Conservation (phyloP, 2,329 filamentous ascomycete species). For the Zymoseptoria ardabiliae region DNA sequence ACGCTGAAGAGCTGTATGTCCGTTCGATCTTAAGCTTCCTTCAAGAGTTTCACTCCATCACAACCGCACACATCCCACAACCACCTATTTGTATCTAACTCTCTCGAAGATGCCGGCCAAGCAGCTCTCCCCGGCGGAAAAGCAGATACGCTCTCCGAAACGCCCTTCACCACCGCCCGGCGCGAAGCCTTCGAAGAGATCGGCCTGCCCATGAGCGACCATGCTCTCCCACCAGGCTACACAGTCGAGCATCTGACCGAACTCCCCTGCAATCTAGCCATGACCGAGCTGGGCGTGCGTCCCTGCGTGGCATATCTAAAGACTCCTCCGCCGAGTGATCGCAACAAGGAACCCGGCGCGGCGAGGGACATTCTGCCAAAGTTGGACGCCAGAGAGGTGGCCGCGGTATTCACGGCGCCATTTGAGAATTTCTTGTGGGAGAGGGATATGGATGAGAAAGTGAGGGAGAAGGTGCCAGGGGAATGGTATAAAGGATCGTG, state of each 20-base stretch:
- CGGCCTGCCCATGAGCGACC: conserved; percentile 67
- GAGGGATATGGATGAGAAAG: conserved; percentile 46
- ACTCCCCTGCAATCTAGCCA: conserved; percentile 55
- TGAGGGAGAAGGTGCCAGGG: conserved; percentile 35
- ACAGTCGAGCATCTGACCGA: conserved; percentile 80
- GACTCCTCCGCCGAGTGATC: conserved; percentile 35
- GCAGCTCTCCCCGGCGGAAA: conserved; percentile 48
- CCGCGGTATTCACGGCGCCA: conserved; percentile 84
- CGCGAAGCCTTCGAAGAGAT: conserved; percentile 92
- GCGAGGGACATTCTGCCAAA: conserved; percentile 50
- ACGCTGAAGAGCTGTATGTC: conserved; percentile 50
- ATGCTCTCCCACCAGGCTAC: conserved; percentile 66
- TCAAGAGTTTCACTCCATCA: not conserved
- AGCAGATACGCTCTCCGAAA: conserved; percentile 49
- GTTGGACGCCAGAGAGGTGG: conserved; percentile 83
- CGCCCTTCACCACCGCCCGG: conserved; percentile 69
- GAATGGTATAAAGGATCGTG: conserved; percentile 82
- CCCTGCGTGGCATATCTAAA: conserved; percentile 55
- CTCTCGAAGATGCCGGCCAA: conserved; percentile 46
- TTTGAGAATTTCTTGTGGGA: conserved; percentile 72
- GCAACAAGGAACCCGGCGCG: conserved; percentile 54
- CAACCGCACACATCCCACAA: too few species aligned
- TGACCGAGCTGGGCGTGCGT: conserved; percentile 43
- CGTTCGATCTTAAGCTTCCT: not conserved
- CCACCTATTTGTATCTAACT: too few species aligned